These are phyloP conservation scores for Penicillium herquei DNA, from an alignment of 495 filamentous ascomycete species.

Conservation along the genomic window DNA sequence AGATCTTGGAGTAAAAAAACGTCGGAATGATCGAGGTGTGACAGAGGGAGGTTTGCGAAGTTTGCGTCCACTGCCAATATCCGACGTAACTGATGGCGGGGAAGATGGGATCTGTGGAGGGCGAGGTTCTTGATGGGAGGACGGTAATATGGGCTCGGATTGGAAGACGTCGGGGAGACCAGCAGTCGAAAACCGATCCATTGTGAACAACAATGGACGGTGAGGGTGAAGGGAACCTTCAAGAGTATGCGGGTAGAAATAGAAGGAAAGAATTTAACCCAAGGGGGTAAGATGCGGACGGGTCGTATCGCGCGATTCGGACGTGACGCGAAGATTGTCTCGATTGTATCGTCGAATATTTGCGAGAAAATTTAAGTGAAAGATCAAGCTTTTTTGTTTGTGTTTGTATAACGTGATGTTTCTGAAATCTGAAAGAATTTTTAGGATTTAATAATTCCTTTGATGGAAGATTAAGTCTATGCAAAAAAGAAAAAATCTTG, in stretches of 20 bases:
- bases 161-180: constrained; percentile 39
- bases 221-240: constrained; percentile 5
- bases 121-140: constrained; percentile 31
- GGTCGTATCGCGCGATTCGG: constrained; percentile 24
- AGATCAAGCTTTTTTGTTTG: too few species aligned
- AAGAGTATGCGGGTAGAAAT: constrained; percentile 4
- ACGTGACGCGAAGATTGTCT: constrained; percentile 24
- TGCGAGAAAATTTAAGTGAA: too few species aligned
- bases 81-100: constrained; percentile 47
- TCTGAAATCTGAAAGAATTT: too few species aligned
- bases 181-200: constrained; percentile 26
- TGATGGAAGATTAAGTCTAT: too few species aligned
- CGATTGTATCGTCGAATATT: constrained; percentile 2
- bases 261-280: constrained; percentile 20
- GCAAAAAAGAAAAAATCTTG: too few species aligned
- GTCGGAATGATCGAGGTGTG: constrained; percentile 70
- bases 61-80: constrained; percentile 40
- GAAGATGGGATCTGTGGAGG: constrained; percentile 33
- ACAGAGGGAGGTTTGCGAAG: constrained; percentile 54
- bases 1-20: constrained; percentile 78
- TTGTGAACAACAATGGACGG: constrained; percentile 26
- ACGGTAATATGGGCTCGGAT: constrained; percentile 43
- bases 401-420: too few species aligned
- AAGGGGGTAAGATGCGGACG: constrained; percentile 27
- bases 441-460: too few species aligned